A percentile compares a stretch with the other conserved stretches of the same genome.
Conservation (phyloP, 2,329 filamentous ascomycete species). For the Microsporum canis region DNA sequence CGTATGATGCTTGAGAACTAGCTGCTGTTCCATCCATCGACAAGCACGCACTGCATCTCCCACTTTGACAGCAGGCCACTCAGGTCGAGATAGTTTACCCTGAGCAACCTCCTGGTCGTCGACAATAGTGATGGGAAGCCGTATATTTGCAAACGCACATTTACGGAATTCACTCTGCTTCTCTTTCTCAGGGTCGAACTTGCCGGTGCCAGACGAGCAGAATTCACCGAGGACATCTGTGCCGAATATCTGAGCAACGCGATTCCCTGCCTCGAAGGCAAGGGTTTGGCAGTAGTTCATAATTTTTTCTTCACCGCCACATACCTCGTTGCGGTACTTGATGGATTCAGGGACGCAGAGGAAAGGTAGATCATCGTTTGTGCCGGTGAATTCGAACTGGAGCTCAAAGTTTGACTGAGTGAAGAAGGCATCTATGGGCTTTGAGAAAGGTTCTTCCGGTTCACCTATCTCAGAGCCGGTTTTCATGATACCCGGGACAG, state of each 20-base stretch:
- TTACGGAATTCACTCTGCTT: constrained; percentile 38
- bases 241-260: constrained; percentile 51
- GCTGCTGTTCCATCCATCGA: constrained; percentile 46
- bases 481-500: constrained; percentile 24
- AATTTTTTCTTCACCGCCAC: constrained; percentile 65
- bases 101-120: constrained; percentile 2
- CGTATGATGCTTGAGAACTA: constrained; percentile 55
- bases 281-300: constrained; percentile 51
- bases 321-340: constrained; percentile 54
- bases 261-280: constrained; percentile 51
- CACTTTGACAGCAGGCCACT: constrained; percentile 25
- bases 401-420: constrained; percentile 50
- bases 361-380: constrained; percentile 60
- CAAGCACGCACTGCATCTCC: constrained; percentile 34
- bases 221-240: constrained; percentile 57
- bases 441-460: background rate
- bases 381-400: constrained; percentile 68
- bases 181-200: background rate
- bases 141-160: constrained; percentile 63
- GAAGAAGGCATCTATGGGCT: constrained; percentile 4
- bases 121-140: constrained; percentile 50
- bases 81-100: background rate
- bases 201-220: constrained; percentile 18
- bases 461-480: background rate
- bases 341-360: constrained; percentile 62